Evolutionary conservation across 768 basidiomycete genomes (phyloP).

Genomic region (Mycena rosella): DNA sequence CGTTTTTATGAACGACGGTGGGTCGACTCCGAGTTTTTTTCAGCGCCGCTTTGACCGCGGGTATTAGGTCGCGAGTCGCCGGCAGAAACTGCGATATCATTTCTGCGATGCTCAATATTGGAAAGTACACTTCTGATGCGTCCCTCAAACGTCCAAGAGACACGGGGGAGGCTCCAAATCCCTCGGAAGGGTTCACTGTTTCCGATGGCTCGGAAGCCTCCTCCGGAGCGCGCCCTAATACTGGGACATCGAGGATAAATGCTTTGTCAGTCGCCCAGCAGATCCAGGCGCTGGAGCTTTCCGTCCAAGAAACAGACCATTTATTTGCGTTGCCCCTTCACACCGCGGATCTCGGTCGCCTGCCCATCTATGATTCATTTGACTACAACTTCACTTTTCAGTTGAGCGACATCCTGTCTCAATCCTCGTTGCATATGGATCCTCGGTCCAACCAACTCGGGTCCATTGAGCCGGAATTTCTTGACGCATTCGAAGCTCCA

Average conservation of each 20-base stretch:
- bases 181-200: not conserved
- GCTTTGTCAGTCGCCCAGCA: not conserved
- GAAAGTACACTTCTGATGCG: not conserved
- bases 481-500: not conserved
- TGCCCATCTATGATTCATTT: constrained; percentile 9
- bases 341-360: constrained; percentile 21
- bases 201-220: no score
- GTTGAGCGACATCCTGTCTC: not conserved
- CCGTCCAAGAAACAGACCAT: constrained; percentile 12
- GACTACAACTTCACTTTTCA: constrained; percentile 3
- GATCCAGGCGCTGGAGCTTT: constrained; percentile 5
- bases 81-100: constrained; percentile 33
- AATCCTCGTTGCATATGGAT: not conserved
- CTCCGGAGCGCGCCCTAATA: not conserved
- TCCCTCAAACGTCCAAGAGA: constrained; percentile 17
- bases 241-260: not conserved
- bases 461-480: not conserved
- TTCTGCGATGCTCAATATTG: constrained; percentile 23
- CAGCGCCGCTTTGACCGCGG: no score
- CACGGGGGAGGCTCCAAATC: not conserved
- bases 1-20: not conserved
- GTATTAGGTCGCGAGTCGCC: constrained; percentile 21
- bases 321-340: constrained; percentile 23
- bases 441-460: not conserved
- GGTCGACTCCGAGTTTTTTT: not conserved